Conservation (phyloP, 176 grass and related monocot species). For the Lolium rigidum region DNA sequence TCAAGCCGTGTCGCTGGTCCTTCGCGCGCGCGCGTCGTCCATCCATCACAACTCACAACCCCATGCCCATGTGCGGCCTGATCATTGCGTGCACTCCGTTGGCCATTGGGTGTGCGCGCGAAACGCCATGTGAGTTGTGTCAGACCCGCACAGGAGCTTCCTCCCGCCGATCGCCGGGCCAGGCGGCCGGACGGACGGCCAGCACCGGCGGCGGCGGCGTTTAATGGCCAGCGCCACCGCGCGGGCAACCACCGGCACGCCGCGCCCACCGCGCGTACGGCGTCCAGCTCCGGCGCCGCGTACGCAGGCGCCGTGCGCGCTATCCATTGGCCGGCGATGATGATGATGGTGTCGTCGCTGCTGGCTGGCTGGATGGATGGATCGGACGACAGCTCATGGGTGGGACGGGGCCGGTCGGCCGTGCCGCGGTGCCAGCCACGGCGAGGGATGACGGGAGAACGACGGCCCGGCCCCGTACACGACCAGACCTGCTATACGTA, state of each 20-base stretch:
- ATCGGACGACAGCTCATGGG: background rate
- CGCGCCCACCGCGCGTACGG: background rate
- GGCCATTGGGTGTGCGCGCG: slow-evolving; percentile 29
- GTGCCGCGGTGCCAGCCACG: background rate
- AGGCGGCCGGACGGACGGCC: background rate
- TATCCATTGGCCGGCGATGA: background rate
- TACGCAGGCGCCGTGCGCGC: background rate
- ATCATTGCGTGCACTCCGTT: slow-evolving; percentile 40
- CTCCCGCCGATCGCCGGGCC: no score
- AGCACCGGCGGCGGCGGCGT: background rate
- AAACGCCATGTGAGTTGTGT: slow-evolving; percentile 59
- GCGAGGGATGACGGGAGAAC: background rate
- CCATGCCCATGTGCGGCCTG: slow-evolving; percentile 65
- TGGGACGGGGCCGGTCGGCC: background rate
- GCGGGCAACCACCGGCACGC: slow-evolving; percentile 3
- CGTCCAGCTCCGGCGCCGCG: background rate
- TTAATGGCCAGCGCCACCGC: background rate
- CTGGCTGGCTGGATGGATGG: background rate
- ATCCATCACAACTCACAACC: slow-evolving; percentile 13
- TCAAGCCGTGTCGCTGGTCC: slow-evolving; percentile 67
- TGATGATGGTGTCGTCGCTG: no score
- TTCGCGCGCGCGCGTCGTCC: slow-evolving; percentile 14
- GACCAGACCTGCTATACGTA: background rate
- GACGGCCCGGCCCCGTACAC: background rate
- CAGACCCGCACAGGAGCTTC: slow-evolving; percentile 39